A percentile compares a stretch with the other conserved stretches of the same genome.
phyloP scores from a whole-genome alignment of 192 early-diverging fungal species.

The Coemansia sp. region DNA sequence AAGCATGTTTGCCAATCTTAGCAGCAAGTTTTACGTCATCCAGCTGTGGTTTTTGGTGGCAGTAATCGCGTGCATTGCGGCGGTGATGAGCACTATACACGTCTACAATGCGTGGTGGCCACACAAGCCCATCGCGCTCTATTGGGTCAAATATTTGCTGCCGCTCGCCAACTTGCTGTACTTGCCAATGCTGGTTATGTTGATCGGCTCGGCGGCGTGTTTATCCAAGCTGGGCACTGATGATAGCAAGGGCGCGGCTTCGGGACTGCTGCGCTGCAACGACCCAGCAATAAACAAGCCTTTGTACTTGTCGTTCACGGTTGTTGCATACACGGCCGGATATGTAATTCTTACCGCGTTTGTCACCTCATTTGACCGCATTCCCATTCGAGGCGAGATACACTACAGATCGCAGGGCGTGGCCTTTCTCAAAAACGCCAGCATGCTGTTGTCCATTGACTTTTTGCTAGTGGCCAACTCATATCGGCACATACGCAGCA shows the following conservation, averaged over 20 bases:
- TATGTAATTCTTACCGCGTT: constrained; percentile 71
- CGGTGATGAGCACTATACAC: constrained; percentile 40
- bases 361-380: constrained; percentile 71
- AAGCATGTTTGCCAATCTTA: constrained; percentile 56
- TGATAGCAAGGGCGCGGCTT: constrained; percentile 33
- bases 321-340: constrained; percentile 65
- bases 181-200: constrained; percentile 59
- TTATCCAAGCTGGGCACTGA: constrained; percentile 51
- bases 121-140: constrained; percentile 45
- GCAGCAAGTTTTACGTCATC: constrained; percentile 53
- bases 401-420: constrained; percentile 72
- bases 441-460: constrained; percentile 70
- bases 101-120: constrained; percentile 44
- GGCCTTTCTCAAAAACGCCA: constrained; percentile 76
- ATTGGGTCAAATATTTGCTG: constrained; percentile 59
- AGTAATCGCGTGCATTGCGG: constrained; percentile 36
- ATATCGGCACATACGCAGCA: constrained; percentile 64
- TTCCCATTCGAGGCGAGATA: constrained; percentile 70
- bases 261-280: constrained; percentile 56
- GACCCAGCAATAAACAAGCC: constrained; percentile 57
- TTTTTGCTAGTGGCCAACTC: constrained; percentile 66
- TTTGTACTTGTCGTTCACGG: constrained; percentile 62
- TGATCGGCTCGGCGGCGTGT: constrained; percentile 60
- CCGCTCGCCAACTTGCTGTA: constrained; percentile 59
- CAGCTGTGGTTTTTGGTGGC: constrained; percentile 57